phyloP scores from a whole-genome alignment of 495 filamentous ascomycete species.

The Penicillium flavigenum region DNA sequence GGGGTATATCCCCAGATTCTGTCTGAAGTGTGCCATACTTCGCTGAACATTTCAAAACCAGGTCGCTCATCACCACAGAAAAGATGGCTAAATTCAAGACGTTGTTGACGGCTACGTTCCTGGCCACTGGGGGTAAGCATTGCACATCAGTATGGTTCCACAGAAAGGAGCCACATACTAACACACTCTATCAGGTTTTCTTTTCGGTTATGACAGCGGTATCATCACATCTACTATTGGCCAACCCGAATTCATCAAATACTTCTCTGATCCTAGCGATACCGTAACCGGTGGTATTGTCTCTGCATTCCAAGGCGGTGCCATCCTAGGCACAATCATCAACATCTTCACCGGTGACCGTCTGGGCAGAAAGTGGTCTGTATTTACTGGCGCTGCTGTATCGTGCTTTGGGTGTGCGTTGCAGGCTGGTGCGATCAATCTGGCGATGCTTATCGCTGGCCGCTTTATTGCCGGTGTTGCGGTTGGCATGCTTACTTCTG shows the following conservation, averaged over 20 bases:
- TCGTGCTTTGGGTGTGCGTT: conserved; percentile 46
- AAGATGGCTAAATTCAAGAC: conserved; percentile 22
- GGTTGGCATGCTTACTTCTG: too few relatives aligned
- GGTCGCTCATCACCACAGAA: background rate
- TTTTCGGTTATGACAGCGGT: conserved; percentile 38
- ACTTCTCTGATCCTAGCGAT: conserved; percentile 39
- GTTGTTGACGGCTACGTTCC: conserved; percentile 27
- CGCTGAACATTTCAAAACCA: too few relatives aligned
- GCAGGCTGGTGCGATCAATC: conserved; percentile 37
- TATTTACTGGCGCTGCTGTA: conserved; percentile 44
- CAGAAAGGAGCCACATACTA: too few relatives aligned
- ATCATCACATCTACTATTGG: conserved; percentile 46
- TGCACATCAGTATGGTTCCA: too few relatives aligned
- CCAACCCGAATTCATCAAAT: conserved; percentile 39
- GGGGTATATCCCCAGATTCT: background rate
- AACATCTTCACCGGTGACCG: conserved; percentile 43
- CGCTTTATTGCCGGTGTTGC: conserved; percentile 46
- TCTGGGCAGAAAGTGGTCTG: conserved; percentile 42
- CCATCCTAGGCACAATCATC: conserved; percentile 46
- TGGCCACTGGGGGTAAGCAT: conserved; percentile 30
- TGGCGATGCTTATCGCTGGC: conserved; percentile 49
- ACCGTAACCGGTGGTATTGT: conserved; percentile 48
- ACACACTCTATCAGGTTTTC: conserved; percentile 23
- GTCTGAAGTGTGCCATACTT: background rate
- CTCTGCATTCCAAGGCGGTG: conserved; percentile 45